Base-by-base conservation (phyloP, 306 rosid genomes). In the Inga oerstediana region DNA sequence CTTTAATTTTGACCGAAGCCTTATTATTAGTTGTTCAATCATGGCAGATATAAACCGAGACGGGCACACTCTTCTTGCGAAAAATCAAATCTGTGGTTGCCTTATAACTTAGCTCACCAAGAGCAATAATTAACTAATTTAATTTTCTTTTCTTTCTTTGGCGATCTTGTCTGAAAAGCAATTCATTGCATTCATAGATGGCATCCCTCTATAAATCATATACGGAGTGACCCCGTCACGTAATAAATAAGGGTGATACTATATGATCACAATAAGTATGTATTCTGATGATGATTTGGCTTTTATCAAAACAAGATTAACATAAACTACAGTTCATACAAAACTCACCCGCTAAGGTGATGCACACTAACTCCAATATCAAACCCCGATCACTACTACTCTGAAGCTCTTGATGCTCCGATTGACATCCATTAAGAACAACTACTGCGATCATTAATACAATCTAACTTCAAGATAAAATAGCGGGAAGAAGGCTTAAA, bases 341-440 rank as follows among this genome's bases (percentile, higher is more conserved):
- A 91, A 90, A 88, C 80, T 85, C 91, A 84, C 83, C 79, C 82
- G 81, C 79, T 64, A 14, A 83, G 81, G 86, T 85, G 88, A 80
- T 88, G 87, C 95, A 86, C 91, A 85, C 88, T 77, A 83, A 83
- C 75, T 79, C 88, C 83, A 88, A 79, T 79, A 79, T 83, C 82
- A 80, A 88, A 80, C 86, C 84, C 84, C 49, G 73, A 87, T 85
- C 67, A 81, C 70, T 74, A 82, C 75, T 43, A 82, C 75, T 43
- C 45, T 44, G 66, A 85, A 84, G 80, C 84, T 79, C 88, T 84
- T 79, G 64, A 65, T 72, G 41, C 84, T 72, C 46, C 82, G 88
- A 81, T 62, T 67, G 87, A 69, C 85, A 83, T 78, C 84, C 87
- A 85, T 84, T 78, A 76, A 82, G 41, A 83, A 87, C 20, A 81